Percentiles rank a stretch among this genome's conserved stretches.
Conservation (phyloP, 106 monocot genomes). For the Xerophyta viscosa region DNA sequence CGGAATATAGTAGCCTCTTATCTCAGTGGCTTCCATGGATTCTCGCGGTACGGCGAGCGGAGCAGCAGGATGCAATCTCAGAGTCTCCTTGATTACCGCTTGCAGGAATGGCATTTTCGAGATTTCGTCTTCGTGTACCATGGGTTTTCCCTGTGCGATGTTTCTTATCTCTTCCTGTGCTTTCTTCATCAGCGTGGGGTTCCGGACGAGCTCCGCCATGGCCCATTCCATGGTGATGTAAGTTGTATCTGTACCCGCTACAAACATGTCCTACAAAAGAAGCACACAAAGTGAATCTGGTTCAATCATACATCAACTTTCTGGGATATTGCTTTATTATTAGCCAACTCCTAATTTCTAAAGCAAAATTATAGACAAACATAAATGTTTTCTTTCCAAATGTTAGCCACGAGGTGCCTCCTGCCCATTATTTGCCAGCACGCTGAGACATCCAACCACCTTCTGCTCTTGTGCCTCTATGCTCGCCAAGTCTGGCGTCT, state of each 20-base stretch:
- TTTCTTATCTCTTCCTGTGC: conserved; percentile 25
- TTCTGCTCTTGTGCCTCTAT: no score
- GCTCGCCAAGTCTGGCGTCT: no score
- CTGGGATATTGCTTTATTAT: no score
- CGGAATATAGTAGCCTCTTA: conserved; percentile 5
- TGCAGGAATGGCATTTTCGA: conserved; percentile 9
- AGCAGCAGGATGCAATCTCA: conserved; percentile 22
- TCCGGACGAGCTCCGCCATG: conserved; percentile 30
- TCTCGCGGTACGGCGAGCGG: not conserved
- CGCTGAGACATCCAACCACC: no score
- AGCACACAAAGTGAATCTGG: no score
- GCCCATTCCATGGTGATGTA: conserved; percentile 20
- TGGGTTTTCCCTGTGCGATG: not conserved
- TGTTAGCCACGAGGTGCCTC: no score
- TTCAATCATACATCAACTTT: no score
- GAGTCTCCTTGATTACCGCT: conserved; percentile 14
- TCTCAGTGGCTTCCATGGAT: not conserved
- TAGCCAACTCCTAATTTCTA: no score
- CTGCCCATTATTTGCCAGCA: no score
- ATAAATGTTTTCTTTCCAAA: no score
- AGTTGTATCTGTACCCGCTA: conserved; percentile 26
- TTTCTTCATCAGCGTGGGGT: conserved; percentile 18
- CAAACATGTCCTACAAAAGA: conserved; percentile 19
- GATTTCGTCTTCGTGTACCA: conserved; percentile 1
- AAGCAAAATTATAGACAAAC: no score